phyloP scores from a whole-genome alignment of 1,284 basidiomycete species.

The Termitomyces sp. region DNA sequence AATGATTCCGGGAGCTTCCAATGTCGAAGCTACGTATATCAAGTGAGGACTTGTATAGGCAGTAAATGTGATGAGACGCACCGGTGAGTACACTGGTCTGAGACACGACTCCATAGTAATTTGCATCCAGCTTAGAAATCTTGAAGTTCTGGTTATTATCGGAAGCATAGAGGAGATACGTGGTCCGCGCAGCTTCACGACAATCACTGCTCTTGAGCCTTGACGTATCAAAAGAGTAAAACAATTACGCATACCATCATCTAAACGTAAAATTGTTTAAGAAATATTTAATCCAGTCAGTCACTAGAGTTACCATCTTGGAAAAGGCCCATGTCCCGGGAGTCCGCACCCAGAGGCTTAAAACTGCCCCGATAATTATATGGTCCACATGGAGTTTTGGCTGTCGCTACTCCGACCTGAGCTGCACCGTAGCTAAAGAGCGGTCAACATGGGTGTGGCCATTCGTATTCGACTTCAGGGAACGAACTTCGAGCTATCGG shows the following conservation, averaged over 20 bases:
- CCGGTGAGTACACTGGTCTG: constrained; percentile 44
- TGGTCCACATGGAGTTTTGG: constrained; percentile 55
- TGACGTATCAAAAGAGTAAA: not conserved
- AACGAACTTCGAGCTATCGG: constrained; percentile 53
- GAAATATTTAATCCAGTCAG: not conserved
- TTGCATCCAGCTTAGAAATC: constrained; percentile 48
- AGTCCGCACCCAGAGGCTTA: constrained; percentile 54
- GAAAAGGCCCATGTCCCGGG: constrained; percentile 56
- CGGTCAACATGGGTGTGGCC: not conserved
- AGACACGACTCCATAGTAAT: constrained; percentile 54
- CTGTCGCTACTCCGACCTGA: constrained; percentile 56
- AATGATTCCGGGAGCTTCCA: constrained; percentile 59
- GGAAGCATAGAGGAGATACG: constrained; percentile 59
- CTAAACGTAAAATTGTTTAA: constrained; percentile 19
- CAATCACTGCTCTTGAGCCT: not conserved
- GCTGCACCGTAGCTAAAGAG: constrained; percentile 52
- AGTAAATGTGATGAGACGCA: constrained; percentile 19
- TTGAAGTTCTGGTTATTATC: constrained; percentile 70
- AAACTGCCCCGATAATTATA: constrained; percentile 53
- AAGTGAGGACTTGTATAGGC: not conserved
- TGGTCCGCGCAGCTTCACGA: constrained; percentile 31
- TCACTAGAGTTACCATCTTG: constrained; percentile 39
- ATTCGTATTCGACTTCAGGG: not conserved
- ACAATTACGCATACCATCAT: constrained; percentile 32
- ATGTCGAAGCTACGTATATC: constrained; percentile 38